Percentiles rank a stretch among this genome's conserved stretches.
These are phyloP conservation scores for Macrophomina phaseolina DNA, from an alignment of 2,329 filamentous ascomycete species.

Conservation along the genomic window DNA sequence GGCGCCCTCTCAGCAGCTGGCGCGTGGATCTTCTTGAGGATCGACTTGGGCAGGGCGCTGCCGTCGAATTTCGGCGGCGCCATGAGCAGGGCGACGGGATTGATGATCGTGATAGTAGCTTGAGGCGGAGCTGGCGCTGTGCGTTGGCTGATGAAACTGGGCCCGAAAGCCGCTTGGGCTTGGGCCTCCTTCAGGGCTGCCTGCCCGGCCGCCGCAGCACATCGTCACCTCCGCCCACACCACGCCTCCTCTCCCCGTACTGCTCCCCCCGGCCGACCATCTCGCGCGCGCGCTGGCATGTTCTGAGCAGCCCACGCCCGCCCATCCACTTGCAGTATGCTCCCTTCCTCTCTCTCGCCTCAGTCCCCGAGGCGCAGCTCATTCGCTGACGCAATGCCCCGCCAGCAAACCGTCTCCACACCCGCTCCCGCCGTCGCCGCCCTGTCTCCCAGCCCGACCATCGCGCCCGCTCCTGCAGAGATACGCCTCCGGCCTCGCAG, in stretches of 20 bases:
- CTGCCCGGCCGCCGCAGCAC: conserved; percentile 8
- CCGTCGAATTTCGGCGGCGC: conserved; percentile 25
- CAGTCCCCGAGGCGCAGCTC: conserved; percentile 8
- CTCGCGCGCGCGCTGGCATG: conserved; percentile 1
- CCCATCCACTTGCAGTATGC: conserved; percentile 3
- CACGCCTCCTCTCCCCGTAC: conserved; percentile 13
- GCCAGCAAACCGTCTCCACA: conserved; percentile 25
- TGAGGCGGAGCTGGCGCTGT: conserved; percentile 22
- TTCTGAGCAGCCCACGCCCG: not conserved
- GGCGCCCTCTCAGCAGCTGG: conserved; percentile 8
- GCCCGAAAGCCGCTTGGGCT: conserved; percentile 9
- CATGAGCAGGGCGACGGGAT: conserved; percentile 17
- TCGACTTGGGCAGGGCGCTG: conserved; percentile 51
- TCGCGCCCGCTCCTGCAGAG: conserved; percentile 5
- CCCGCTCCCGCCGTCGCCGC: conserved; percentile 6
- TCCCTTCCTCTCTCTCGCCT: not conserved
- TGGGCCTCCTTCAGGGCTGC: conserved; percentile 20
- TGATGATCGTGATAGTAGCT: conserved; percentile 26
- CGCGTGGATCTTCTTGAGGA: conserved; percentile 49
- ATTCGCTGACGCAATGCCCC: conserved; percentile 29
- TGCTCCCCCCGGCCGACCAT: not conserved
- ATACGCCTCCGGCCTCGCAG: not conserved
- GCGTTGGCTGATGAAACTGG: conserved; percentile 22
- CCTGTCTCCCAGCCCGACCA: conserved; percentile 8
- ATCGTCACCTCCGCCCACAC: conserved; percentile 19